Percentiles rank a stretch among this genome's conserved stretches.
phyloP scores from a whole-genome alignment of 2,329 filamentous ascomycete species.

The Bipolaris gigantea region DNA sequence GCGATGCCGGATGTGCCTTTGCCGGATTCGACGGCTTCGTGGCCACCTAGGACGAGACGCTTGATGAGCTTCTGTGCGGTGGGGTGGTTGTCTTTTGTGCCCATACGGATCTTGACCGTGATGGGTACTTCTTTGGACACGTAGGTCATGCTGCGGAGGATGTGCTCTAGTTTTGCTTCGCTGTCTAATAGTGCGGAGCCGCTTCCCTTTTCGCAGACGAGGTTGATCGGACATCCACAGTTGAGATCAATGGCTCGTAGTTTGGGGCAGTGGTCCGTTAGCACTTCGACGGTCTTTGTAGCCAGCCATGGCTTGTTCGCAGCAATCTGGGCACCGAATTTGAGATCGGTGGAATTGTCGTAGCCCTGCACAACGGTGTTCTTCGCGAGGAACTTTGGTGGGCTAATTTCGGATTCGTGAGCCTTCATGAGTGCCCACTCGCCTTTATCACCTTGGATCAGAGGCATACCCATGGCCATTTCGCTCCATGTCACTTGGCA shows the following conservation, averaged over 20 bases:
- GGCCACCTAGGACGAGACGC: constrained; percentile 77
- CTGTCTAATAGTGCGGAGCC: constrained; percentile 91
- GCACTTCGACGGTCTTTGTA: constrained; percentile 81
- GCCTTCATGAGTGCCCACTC: constrained; percentile 97
- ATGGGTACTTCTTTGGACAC: constrained; percentile 90
- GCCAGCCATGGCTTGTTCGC: constrained; percentile 91
- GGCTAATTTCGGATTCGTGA: constrained; percentile 76
- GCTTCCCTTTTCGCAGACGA: constrained; percentile 84
- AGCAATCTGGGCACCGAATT: constrained; percentile 90
- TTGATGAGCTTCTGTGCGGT: constrained; percentile 81
- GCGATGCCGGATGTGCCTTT: constrained; percentile 73
- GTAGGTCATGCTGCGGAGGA: constrained; percentile 92
- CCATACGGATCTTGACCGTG: constrained; percentile 92
- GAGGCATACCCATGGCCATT: constrained; percentile 90
- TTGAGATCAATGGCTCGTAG: constrained; percentile 93
- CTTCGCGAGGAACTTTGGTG: constrained; percentile 67
- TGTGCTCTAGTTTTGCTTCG: constrained; percentile 86
- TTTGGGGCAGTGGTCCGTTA: constrained; percentile 76
- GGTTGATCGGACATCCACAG: constrained; percentile 95
- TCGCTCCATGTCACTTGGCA: constrained; percentile 96
- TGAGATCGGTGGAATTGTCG: constrained; percentile 78
- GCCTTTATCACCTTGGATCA: constrained; percentile 84
- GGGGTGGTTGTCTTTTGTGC: constrained; percentile 76
- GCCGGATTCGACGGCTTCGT: constrained; percentile 66
- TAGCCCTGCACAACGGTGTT: constrained; percentile 70